A percentile compares a stretch with the other conserved stretches of the same genome.
These are phyloP conservation scores for Senecio squalidus DNA, from an alignment of 140 eudicot species.

Conservation along the genomic window DNA sequence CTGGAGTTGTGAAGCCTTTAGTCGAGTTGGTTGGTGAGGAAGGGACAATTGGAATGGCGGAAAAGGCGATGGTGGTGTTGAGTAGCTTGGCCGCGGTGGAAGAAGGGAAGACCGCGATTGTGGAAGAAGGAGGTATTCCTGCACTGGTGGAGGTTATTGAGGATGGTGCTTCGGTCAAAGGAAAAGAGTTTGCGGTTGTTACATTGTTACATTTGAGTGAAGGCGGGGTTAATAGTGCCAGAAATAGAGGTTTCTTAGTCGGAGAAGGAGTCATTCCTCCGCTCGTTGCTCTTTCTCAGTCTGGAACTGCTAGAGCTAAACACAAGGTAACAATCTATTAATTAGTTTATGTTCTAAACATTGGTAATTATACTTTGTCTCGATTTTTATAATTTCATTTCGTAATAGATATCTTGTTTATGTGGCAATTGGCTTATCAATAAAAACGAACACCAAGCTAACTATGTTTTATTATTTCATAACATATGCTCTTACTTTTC, in stretches of 20 bases:
- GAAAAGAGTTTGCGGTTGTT: constrained; percentile 84
- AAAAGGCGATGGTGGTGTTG: constrained; percentile 51
- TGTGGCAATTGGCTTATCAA: too few relatives aligned
- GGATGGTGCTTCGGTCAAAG: constrained; percentile 56
- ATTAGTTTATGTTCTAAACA: too few relatives aligned
- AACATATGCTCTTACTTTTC: too few relatives aligned
- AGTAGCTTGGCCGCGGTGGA: constrained; percentile 57
- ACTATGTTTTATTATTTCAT: too few relatives aligned
- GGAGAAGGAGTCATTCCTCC: constrained; percentile 97
- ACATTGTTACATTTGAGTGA: constrained; percentile 59
- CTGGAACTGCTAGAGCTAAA: constrained; percentile 64
- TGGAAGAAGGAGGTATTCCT: constrained; percentile 79
- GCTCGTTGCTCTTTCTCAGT: constrained; percentile 73
- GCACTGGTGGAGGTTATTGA: constrained; percentile 89
- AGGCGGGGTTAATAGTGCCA: constrained; percentile 38
- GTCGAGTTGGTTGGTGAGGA: constrained; percentile 67
- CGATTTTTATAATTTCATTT: too few relatives aligned
- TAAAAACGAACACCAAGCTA: too few relatives aligned
- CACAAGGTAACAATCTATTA: constrained; percentile 81
- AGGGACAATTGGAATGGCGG: constrained; percentile 71
- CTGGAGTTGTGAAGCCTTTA: constrained; percentile 77
- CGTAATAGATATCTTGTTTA: too few relatives aligned
- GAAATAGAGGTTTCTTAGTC: constrained; percentile 67
- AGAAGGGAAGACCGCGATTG: constrained; percentile 60
- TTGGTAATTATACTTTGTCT: too few relatives aligned